Conservation (phyloP, 2,329 filamentous ascomycete genomes). For the Penicillium aurantiogriseum region DNA sequence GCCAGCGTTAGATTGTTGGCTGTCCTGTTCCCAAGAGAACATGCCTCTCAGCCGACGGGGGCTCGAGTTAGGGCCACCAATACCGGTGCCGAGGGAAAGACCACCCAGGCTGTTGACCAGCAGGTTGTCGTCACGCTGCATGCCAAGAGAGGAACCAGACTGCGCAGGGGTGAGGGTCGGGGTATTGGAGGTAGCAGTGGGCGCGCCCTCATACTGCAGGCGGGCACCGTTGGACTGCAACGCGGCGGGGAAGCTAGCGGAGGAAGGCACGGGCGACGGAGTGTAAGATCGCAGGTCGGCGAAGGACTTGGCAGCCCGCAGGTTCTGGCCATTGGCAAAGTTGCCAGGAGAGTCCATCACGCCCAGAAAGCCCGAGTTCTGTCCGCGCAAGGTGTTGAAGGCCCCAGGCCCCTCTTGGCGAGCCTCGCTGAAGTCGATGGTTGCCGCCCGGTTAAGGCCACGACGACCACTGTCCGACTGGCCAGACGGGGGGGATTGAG, state of each 20-base stretch:
- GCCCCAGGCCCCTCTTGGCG: conserved; percentile 67
- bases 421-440: conserved; percentile 88
- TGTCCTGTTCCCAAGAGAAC: conserved; percentile 59
- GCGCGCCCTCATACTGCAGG: conserved; percentile 58
- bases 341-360: conserved; percentile 74
- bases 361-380: conserved; percentile 78
- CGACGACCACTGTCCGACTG: conserved; percentile 78
- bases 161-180: conserved; percentile 64
- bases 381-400: conserved; percentile 70
- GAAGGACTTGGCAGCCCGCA: conserved; percentile 93
- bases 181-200: conserved; percentile 61
- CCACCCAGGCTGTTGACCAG: conserved; percentile 63
- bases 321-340: conserved; percentile 69
- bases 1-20: conserved; percentile 49
- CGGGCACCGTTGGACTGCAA: conserved; percentile 63
- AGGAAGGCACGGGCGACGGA: conserved; percentile 85
- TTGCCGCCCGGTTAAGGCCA: conserved; percentile 88
- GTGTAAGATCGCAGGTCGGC: conserved; percentile 94
- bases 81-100: conserved; percentile 56
- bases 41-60: conserved; percentile 60
- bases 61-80: conserved; percentile 50
- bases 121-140: conserved; percentile 57
- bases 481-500: conserved; percentile 60
- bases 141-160: conserved; percentile 47
- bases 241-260: conserved; percentile 77